Evolutionary conservation across 2,329 filamentous ascomycete species (phyloP), one percentile per base, ranked within the genome.

Genomic region (Fusarium sp.): DNA sequence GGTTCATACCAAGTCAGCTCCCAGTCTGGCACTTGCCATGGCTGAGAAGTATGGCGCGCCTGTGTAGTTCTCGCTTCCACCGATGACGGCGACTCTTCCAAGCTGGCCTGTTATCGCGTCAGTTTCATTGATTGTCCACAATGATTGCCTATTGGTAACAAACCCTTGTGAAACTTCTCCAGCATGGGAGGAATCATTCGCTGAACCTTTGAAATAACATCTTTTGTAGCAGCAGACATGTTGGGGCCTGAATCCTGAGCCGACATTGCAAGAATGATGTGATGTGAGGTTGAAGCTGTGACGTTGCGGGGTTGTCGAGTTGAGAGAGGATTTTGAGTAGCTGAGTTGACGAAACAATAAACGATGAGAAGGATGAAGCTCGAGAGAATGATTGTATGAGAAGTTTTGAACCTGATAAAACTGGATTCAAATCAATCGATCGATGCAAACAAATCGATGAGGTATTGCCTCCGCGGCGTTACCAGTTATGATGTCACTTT

Each of bases 31-130:
- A 71, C 93, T 97, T 14, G 96, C 96, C 90, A 98, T 98, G 70
- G 95, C 94, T 21, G 95, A 98, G 82, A 99, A 99, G 83, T 97
- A 99, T 14, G 96, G 96, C 62, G 96, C 96, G 40, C 96, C 96
- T 3, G 96, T 98, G 79, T 98, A 99, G 81, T 98, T 95, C 78
- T 95, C 90, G 77, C 93, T 97, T 42, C 96, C 96, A 54, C 96
- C 96, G 71, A 99, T 96, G 62, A 99, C 96, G 55, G 90, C 96
- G 55, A 99, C 90, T 58, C 96, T 89, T 7, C 96, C 96, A 71
- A 97, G 86, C 81, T 98, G 95, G 63, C 96, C 95, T 97, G 74
- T 49, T 40, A 7, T 37, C 18, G n/a, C n/a, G 66, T 67, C 50
- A 70, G 43, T 59, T 21, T 21, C 37, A 47, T 51, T 46, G 56